A percentile compares a stretch with the other conserved stretches of the same genome.
These are phyloP conservation scores for Madurella mycetomatis DNA, from an alignment of 2,329 filamentous ascomycete genomes.

Conservation along the genomic window DNA sequence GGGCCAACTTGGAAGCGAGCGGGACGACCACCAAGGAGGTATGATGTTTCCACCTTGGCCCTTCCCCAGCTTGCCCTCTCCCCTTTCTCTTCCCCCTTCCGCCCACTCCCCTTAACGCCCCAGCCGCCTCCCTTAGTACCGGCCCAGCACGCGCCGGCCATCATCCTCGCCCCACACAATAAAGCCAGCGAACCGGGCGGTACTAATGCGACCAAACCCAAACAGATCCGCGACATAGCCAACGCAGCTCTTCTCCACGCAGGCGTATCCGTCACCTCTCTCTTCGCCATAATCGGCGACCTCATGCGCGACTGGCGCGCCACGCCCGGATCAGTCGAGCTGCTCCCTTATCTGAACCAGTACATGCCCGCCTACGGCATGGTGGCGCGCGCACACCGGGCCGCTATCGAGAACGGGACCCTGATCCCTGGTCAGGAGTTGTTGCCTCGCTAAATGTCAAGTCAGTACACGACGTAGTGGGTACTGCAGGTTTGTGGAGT, in stretches of 20 bases:
- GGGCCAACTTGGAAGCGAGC: conserved; percentile 66
- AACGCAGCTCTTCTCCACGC: conserved; percentile 64
- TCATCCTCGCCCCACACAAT: neutral
- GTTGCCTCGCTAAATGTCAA: conserved; percentile 15
- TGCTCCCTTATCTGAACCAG: conserved; percentile 61
- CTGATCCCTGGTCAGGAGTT: conserved; percentile 50
- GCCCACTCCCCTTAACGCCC: too few species aligned
- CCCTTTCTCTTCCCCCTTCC: too few species aligned
- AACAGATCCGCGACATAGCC: conserved; percentile 55
- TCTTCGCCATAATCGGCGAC: conserved; percentile 62
- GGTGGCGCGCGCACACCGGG: conserved; percentile 40
- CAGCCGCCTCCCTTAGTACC: too few species aligned
- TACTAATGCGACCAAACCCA: too few species aligned
- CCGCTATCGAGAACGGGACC: conserved; percentile 46
- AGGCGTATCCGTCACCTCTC: conserved; percentile 59
- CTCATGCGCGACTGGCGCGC: conserved; percentile 68
- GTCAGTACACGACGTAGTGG: too few species aligned
- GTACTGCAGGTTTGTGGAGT: too few species aligned
- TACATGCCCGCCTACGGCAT: conserved; percentile 63
- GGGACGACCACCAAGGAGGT: conserved; percentile 53
- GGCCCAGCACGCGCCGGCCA: neutral
- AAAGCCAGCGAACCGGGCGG: neutral
- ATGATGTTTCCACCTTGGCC: neutral
- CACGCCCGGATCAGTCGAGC: conserved; percentile 46
- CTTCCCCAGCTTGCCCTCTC: neutral